Percentiles rank a stretch among this genome's conserved stretches.
These are phyloP conservation scores for Penicillium daleae DNA, from an alignment of 495 filamentous ascomycete genomes.

Conservation along the genomic window DNA sequence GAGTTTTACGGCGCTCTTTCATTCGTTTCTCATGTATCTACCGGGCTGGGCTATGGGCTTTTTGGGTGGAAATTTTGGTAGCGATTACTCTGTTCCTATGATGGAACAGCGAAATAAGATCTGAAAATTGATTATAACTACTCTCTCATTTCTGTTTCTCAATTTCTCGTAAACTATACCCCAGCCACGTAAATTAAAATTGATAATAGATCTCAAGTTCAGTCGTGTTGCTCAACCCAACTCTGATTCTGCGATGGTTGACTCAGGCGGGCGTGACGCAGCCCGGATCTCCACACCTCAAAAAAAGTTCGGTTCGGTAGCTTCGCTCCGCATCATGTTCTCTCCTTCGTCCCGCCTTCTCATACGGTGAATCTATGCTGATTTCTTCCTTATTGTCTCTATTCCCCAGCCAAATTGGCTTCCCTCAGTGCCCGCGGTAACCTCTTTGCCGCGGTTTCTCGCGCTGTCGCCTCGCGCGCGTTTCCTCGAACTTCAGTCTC, in stretches of 20 bases:
- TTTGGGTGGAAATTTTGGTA: constrained; percentile 31
- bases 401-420: constrained; percentile 47
- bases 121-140: constrained; percentile 27
- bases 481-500: constrained; percentile 18
- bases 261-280: constrained; percentile 10
- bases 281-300: background rate
- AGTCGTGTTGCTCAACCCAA: background rate
- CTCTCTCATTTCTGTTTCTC: background rate
- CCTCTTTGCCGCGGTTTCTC: constrained; percentile 36
- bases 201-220: background rate
- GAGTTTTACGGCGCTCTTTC: constrained; percentile 31
- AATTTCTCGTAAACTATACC: background rate
- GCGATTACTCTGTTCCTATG: constrained; percentile 27
- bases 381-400: constrained; percentile 1
- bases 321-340: background rate
- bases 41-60: constrained; percentile 23
- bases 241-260: background rate
- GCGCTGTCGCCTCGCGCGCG: constrained; percentile 27
- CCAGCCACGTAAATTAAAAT: too few relatives aligned
- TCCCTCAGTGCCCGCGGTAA: constrained; percentile 39
- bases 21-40: constrained; percentile 17
- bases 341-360: background rate
- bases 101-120: constrained; percentile 28
- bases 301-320: constrained; percentile 20
- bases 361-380: background rate